Evolutionary conservation across 768 basidiomycete genomes (phyloP).

Genomic region (Tricholoma hemisulphureum): DNA sequence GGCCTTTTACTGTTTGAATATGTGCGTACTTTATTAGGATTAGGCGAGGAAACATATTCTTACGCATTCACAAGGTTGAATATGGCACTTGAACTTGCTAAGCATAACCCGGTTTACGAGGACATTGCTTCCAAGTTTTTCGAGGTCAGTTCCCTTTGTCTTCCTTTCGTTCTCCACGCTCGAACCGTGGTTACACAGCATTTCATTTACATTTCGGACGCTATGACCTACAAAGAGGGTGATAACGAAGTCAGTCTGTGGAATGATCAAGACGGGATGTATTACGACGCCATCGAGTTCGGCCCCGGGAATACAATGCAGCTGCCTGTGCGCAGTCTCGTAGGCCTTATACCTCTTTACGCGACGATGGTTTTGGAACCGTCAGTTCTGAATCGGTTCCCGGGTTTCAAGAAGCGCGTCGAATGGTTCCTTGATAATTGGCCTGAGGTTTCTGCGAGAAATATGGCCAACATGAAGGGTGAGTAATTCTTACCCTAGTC

Average conservation of each 20-base stretch:
- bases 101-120: constrained; percentile 96
- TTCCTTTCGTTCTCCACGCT: background rate
- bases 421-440: constrained; percentile 98
- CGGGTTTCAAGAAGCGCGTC: constrained; percentile 97
- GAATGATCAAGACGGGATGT: constrained; percentile 97
- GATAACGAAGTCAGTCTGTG: constrained; percentile 81
- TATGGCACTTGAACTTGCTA: constrained; percentile 95
- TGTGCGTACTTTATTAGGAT: constrained; percentile 47
- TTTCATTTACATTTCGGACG: constrained; percentile 97
- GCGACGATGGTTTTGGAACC: constrained; percentile 95
- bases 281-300: constrained; percentile 96
- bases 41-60: constrained; percentile 2
- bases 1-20: constrained; percentile 98
- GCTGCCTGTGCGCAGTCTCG: constrained; percentile 89
- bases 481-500: constrained; percentile 8
- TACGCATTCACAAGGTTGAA: constrained; percentile 61
- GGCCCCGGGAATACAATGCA: constrained; percentile 81
- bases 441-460: constrained; percentile 81
- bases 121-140: constrained; percentile 99
- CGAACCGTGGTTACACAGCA: constrained; percentile 49
- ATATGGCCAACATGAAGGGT: constrained; percentile 97
- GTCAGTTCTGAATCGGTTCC: constrained; percentile 82
- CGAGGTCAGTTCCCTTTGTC: constrained; percentile 47
- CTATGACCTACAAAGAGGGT: constrained; percentile 91
- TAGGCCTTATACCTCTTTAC: constrained; percentile 97